These are phyloP conservation scores for Aspergillus sp. DNA, from an alignment of 2,329 filamentous ascomycete species.

Conservation along the genomic window DNA sequence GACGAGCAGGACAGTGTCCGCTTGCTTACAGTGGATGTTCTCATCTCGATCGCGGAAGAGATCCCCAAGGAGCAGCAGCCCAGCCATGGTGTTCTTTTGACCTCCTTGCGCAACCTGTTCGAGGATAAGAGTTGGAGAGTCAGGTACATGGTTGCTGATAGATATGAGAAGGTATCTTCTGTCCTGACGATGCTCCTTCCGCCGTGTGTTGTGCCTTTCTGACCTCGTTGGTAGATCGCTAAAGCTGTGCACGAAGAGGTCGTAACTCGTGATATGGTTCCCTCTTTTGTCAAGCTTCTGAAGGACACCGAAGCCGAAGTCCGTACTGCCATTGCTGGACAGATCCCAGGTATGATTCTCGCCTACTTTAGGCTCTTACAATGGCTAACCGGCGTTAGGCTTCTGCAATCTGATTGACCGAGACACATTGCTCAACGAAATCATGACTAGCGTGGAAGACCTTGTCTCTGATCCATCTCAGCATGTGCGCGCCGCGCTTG, in stretches of 20 bases:
- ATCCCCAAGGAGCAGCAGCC: constrained; percentile 98
- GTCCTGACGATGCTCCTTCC: neutral
- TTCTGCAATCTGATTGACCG: constrained; percentile 91
- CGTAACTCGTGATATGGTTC: constrained; percentile 87
- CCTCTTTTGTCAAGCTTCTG: constrained; percentile 93
- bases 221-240: constrained; percentile 67
- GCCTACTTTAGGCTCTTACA: neutral
- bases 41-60: constrained; percentile 94
- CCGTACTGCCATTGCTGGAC: constrained; percentile 91
- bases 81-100: constrained; percentile 90
- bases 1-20: constrained; percentile 98
- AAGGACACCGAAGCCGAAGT: constrained; percentile 99
- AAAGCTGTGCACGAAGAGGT: constrained; percentile 98
- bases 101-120: constrained; percentile 87
- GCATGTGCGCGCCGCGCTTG: constrained; percentile 91
- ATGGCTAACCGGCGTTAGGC: constrained; percentile 53
- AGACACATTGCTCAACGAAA: constrained; percentile 85
- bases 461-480: constrained; percentile 94
- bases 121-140: constrained; percentile 99
- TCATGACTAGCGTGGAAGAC: constrained; percentile 95
- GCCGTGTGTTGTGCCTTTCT: constrained; percentile 9
- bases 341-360: constrained; percentile 72
- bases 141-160: constrained; percentile 97
- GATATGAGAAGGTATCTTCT: constrained; percentile 82
- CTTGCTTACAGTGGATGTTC: constrained; percentile 90